Evolutionary conservation across 352 stramenopile species (phyloP).

Genomic region (Pythium utonaiense): DNA sequence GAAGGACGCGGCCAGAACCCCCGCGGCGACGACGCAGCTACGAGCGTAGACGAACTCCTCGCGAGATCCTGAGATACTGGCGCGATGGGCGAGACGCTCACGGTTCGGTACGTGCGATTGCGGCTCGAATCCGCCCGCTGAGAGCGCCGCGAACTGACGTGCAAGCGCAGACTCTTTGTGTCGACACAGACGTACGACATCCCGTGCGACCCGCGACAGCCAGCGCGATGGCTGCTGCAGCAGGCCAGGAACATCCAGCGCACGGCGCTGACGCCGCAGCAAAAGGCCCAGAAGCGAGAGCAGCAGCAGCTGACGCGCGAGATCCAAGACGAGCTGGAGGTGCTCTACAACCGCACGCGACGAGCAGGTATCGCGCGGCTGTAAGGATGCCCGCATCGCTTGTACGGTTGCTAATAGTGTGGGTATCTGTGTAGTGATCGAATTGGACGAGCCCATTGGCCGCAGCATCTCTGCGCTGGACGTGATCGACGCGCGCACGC

Average conservation of each 20-base stretch:
- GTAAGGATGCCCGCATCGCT: too few species aligned
- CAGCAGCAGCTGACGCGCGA: constrained; percentile 9
- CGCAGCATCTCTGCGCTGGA: constrained; percentile 66
- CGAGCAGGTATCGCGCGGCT: constrained; percentile 24
- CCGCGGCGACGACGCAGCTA: background rate
- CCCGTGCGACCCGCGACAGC: constrained; percentile 66
- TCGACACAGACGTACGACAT: constrained; percentile 83
- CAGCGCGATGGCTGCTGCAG: constrained; percentile 68
- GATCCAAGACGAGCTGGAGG: constrained; percentile 60
- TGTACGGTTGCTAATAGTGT: background rate
- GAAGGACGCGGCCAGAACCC: background rate
- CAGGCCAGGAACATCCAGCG: constrained; percentile 79
- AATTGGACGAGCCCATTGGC: constrained; percentile 66
- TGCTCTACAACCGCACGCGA: constrained; percentile 77
- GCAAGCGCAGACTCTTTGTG: constrained; percentile 56
- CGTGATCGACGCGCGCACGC: constrained; percentile 67
- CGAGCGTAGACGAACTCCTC: background rate
- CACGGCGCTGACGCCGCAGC: constrained; percentile 29
- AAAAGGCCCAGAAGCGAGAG: constrained; percentile 18
- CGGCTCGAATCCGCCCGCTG: background rate
- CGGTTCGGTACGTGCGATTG: constrained; percentile 36
- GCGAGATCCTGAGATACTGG: background rate
- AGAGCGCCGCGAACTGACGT: constrained; percentile 4
- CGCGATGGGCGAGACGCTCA: constrained; percentile 36
- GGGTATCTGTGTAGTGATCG: constrained; percentile 37